phyloP scores from a whole-genome alignment of 495 filamentous ascomycete genomes.

The Hypoxylon lienhwacheense region DNA sequence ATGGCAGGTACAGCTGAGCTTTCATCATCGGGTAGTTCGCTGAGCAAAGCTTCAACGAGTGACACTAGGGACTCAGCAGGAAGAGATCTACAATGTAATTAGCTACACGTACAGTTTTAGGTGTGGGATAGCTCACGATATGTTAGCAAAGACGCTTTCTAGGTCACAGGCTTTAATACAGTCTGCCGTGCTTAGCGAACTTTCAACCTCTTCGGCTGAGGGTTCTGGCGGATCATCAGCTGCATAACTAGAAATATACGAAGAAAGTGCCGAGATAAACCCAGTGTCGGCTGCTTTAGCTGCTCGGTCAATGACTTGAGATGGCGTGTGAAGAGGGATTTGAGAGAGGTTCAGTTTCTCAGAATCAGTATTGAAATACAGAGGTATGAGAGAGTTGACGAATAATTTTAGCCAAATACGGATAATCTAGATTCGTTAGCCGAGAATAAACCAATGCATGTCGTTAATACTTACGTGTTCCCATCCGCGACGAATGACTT shows the following conservation, averaged over 20 bases:
- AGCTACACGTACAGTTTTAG: slow-evolving; percentile 6
- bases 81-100: slow-evolving; percentile 57
- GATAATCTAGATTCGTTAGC: slow-evolving; percentile 61
- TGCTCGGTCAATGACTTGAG: slow-evolving; percentile 87
- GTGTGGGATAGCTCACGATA: slow-evolving; percentile 61
- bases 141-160: slow-evolving; percentile 78
- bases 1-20: slow-evolving; percentile 71
- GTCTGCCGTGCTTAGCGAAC: slow-evolving; percentile 90
- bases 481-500: slow-evolving; percentile 77
- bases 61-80: slow-evolving; percentile 65
- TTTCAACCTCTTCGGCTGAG: slow-evolving; percentile 95
- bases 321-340: slow-evolving; percentile 89
- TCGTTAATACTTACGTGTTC: slow-evolving; percentile 63
- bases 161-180: slow-evolving; percentile 89
- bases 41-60: slow-evolving; percentile 72
- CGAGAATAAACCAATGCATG: slow-evolving; percentile 17
- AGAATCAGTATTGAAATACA: slow-evolving; percentile 73
- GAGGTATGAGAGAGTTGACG: slow-evolving; percentile 88
- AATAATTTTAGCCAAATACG: slow-evolving; percentile 95
- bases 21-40: slow-evolving; percentile 83
- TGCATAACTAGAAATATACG: slow-evolving; percentile 97
- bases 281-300: slow-evolving; percentile 75
- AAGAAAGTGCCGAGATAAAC: slow-evolving; percentile 89
- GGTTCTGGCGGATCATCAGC: slow-evolving; percentile 97
- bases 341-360: slow-evolving; percentile 73